Evolutionary conservation across 768 basidiomycete genomes (phyloP).

Genomic region (Lyophyllum atratum): DNA sequence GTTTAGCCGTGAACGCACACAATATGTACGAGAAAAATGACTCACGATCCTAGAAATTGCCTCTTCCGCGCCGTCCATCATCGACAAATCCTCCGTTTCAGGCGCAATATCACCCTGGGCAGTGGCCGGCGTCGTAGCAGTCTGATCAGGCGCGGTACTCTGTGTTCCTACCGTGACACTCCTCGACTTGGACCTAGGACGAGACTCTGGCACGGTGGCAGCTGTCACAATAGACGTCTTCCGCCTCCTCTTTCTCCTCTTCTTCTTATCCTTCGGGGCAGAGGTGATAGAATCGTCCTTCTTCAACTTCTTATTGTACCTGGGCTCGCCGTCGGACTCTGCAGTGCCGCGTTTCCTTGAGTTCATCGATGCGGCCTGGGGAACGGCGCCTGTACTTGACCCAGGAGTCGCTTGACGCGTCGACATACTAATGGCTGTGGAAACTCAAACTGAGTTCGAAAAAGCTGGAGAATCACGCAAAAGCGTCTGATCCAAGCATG

Average conservation of each 20-base stretch:
- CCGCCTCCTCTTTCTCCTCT: slow-evolving; percentile 36
- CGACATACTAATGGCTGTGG: slow-evolving; percentile 14
- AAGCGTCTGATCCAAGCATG: background rate
- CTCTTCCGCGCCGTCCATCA: slow-evolving; percentile 3
- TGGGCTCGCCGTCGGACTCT: slow-evolving; percentile 27
- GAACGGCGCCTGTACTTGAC: slow-evolving; percentile 24
- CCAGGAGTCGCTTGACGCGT: slow-evolving; percentile 39
- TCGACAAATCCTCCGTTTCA: slow-evolving; percentile 1
- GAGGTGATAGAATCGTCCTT: slow-evolving; percentile 22
- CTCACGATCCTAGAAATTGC: slow-evolving; percentile 20
- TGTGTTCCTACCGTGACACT: slow-evolving; percentile 16
- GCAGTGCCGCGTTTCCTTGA: slow-evolving; percentile 34
- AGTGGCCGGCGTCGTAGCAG: background rate
- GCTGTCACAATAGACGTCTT: slow-evolving; percentile 33
- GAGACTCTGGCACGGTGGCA: slow-evolving; percentile 12
- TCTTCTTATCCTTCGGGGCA: slow-evolving; percentile 37
- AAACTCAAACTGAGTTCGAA: slow-evolving; percentile 1
- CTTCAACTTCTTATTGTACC: slow-evolving; percentile 32
- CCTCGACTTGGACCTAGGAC: slow-evolving; percentile 14
- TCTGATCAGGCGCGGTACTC: slow-evolving; percentile 3
- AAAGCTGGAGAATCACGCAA: background rate
- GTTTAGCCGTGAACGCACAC: background rate
- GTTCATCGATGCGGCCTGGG: slow-evolving; percentile 26
- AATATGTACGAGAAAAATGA: slow-evolving; percentile 1
- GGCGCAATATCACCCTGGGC: background rate